phyloP scores from a whole-genome alignment of 2,329 filamentous ascomycete species.

The Cryphonectria parasitica region DNA sequence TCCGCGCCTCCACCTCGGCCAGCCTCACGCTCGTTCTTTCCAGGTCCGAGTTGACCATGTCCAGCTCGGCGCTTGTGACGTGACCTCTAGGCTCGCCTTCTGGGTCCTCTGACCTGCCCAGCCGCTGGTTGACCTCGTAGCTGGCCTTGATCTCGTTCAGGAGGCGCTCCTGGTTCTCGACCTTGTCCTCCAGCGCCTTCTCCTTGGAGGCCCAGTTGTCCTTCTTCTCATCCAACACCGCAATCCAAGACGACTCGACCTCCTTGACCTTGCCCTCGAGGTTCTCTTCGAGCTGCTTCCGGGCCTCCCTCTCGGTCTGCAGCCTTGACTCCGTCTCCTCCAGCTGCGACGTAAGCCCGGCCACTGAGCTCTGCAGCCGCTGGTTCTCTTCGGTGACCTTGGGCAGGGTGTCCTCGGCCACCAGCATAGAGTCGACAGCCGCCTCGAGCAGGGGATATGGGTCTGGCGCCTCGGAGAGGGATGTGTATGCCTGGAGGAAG shows the following conservation, averaged over 20 bases:
- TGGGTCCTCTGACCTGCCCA: constrained; percentile 68
- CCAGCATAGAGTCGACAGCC: constrained; percentile 89
- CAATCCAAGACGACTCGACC: constrained; percentile 86
- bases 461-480: constrained; percentile 92
- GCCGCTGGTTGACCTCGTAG: constrained; percentile 92
- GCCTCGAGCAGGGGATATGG: constrained; percentile 96
- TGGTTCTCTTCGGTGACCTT: constrained; percentile 88
- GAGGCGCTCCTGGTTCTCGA: constrained; percentile 90
- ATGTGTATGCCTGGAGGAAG: constrained; percentile 91
- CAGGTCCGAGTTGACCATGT: constrained; percentile 89
- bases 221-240: constrained; percentile 88
- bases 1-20: constrained; percentile 89
- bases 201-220: constrained; percentile 97
- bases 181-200: constrained; percentile 83
- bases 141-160: constrained; percentile 95
- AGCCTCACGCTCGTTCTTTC: constrained; percentile 86
- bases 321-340: constrained; percentile 81
- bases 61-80: constrained; percentile 86
- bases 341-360: constrained; percentile 75
- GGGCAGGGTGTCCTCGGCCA: constrained; percentile 90
- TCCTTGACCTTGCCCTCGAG: constrained; percentile 84
- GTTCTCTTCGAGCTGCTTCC: constrained; percentile 75
- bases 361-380: constrained; percentile 79
- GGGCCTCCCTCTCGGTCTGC: constrained; percentile 74
- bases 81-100: constrained; percentile 60